Evolutionary conservation across 352 stramenopile species (phyloP).

Genomic region (Phytophthora boehmeriae): DNA sequence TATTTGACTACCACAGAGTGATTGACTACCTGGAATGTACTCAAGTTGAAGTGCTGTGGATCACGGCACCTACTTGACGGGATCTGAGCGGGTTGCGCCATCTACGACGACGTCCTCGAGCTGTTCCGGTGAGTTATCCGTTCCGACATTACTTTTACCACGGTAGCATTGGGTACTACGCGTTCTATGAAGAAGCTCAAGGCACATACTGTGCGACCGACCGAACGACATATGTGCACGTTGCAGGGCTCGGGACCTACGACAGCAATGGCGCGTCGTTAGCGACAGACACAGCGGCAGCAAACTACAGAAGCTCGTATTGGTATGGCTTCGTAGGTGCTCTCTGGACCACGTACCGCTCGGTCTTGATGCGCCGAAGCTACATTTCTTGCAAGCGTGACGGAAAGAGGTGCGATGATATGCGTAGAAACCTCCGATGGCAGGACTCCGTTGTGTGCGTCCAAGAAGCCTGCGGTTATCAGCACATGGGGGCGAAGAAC

Average conservation of each 20-base stretch:
- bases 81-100: conserved; percentile 1
- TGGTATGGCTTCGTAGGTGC: conserved; percentile 16
- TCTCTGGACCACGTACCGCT: conserved; percentile 21
- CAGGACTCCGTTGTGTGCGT: conserved; percentile 18
- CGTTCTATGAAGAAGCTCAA: conserved; percentile 16
- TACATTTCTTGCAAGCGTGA: conserved; percentile 19
- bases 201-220: conserved; percentile 18
- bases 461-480: conserved; percentile 21
- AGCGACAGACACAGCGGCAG: conserved; percentile 10
- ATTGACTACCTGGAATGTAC: conserved; percentile 1
- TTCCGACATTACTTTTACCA: conserved; percentile 24
- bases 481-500: conserved; percentile 19
- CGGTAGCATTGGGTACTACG: conserved; percentile 19
- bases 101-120: conserved; percentile 15
- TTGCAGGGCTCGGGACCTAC: conserved; percentile 14
- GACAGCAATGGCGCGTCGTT: conserved; percentile 15
- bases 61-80: conserved; percentile 12
- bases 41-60: conserved; percentile 2
- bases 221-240: conserved; percentile 4
- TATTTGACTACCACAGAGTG: not conserved
- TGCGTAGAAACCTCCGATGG: conserved; percentile 15
- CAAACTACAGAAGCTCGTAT: conserved; percentile 18
- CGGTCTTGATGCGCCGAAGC: conserved; percentile 15
- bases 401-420: conserved; percentile 11
- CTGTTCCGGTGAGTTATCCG: conserved; percentile 14